phyloP scores from a whole-genome alignment of 306 rosid genomes.

The Lupinus albus region DNA sequence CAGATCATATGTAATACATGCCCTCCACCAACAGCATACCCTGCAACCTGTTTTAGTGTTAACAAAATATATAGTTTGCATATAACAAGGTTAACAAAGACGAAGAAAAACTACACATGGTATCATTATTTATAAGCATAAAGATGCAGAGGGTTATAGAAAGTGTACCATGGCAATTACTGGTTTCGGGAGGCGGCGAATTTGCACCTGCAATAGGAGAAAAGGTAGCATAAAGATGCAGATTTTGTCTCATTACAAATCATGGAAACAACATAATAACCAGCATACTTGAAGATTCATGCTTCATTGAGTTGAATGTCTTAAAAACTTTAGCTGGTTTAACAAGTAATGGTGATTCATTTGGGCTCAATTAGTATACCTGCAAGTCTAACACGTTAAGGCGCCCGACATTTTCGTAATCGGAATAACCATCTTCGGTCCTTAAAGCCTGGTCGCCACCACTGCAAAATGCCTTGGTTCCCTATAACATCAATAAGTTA shows the following conservation, averaged over 20 bases:
- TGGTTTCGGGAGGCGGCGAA: constrained; percentile 92
- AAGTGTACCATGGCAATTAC: constrained; percentile 94
- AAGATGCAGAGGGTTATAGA: constrained; percentile 15
- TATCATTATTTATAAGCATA: constrained; percentile 1
- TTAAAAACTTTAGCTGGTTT: background rate
- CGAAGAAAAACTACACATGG: background rate
- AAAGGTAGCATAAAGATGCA: constrained; percentile 16
- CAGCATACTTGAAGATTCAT: constrained; percentile 15
- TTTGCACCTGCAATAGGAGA: constrained; percentile 62
- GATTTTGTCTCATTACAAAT: constrained; percentile 22
- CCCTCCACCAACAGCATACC: constrained; percentile 96
- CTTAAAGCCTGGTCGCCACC: constrained; percentile 92
- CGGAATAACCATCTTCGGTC: constrained; percentile 76
- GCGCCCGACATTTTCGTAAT: constrained; percentile 61
- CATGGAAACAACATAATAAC: constrained; percentile 21
- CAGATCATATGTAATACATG: constrained; percentile 84
- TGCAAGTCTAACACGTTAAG: constrained; percentile 92
- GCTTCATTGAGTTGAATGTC: constrained; percentile 15
- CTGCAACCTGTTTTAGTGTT: constrained; percentile 69
- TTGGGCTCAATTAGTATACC: constrained; percentile 46
- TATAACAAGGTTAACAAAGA: constrained; percentile 20
- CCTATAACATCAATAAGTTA: constrained; percentile 49
- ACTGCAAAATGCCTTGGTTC: constrained; percentile 83
- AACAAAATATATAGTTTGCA: constrained; percentile 21
- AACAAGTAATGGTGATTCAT: background rate